A percentile compares a stretch with the other conserved stretches of the same genome.
phyloP scores from a whole-genome alignment of 2,329 filamentous ascomycete genomes.

The Cytospora piceicola region DNA sequence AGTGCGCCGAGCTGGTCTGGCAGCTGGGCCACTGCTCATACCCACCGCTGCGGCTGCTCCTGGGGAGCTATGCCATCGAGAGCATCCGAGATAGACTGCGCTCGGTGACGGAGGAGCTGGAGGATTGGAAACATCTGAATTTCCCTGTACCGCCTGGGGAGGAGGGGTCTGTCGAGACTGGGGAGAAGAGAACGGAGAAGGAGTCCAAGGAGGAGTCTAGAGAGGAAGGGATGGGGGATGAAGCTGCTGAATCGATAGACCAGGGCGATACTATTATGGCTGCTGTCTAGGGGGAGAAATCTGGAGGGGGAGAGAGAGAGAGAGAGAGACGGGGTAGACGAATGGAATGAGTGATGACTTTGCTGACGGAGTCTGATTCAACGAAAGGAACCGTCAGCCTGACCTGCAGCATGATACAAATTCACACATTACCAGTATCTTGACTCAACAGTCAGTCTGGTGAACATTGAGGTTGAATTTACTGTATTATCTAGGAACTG shows the following conservation, averaged over 20 bases:
- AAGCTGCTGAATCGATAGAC: slow-evolving; percentile 22
- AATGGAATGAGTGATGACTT: neutral
- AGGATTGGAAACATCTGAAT: slow-evolving; percentile 89
- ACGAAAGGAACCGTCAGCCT: neutral
- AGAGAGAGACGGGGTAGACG: neutral
- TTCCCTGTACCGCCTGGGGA: slow-evolving; percentile 57
- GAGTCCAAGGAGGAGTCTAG: slow-evolving; percentile 39
- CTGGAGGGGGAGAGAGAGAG: neutral
- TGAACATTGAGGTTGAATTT: neutral
- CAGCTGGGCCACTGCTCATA: slow-evolving; percentile 93
- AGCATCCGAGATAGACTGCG: slow-evolving; percentile 88
- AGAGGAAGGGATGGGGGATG: slow-evolving; percentile 36
- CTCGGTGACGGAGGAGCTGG: slow-evolving; percentile 91
- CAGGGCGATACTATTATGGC: slow-evolving; percentile 31
- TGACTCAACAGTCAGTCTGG: neutral
- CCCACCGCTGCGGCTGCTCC: slow-evolving; percentile 81
- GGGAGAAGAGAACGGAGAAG: slow-evolving; percentile 41
- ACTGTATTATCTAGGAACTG: neutral
- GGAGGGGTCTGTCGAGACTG: slow-evolving; percentile 30
- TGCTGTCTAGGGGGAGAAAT: slow-evolving; percentile 8
- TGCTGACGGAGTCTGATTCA: too few relatives aligned
- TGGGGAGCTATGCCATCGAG: slow-evolving; percentile 94
- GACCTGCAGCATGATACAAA: neutral
- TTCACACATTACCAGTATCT: neutral
- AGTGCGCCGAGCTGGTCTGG: slow-evolving; percentile 93